These are phyloP conservation scores for Talaromyces nanjingensis DNA, from an alignment of 495 filamentous ascomycete genomes.

Conservation along the genomic window DNA sequence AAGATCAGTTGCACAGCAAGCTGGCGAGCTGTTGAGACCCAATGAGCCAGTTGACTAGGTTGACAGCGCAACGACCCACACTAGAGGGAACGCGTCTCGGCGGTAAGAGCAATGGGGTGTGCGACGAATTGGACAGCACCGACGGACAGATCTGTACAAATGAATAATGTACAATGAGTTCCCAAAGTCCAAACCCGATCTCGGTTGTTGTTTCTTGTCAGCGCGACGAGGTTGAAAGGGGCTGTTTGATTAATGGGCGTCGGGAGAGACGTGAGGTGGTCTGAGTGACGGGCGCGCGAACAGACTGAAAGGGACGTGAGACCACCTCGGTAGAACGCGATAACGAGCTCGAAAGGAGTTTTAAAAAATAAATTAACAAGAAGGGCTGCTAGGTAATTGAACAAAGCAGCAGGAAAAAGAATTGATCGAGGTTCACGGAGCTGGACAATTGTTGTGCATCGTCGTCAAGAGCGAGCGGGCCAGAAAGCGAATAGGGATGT, in stretches of 20 bases:
- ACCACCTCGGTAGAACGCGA: conserved; percentile 21
- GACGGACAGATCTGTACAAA: not conserved
- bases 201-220: not conserved
- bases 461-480: conserved; percentile 5
- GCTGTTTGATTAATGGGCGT: conserved; percentile 13
- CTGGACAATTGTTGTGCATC: conserved; percentile 1
- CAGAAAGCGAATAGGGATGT: conserved; percentile 7
- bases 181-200: not conserved
- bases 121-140: not conserved
- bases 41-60: conserved; percentile 35
- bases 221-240: not conserved
- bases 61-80: conserved; percentile 42
- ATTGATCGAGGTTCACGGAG: conserved; percentile 44
- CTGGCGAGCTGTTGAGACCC: conserved; percentile 17
- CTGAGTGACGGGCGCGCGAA: not conserved
- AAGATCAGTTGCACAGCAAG: conserved; percentile 14
- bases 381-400: conserved; percentile 23
- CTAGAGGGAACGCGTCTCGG: conserved; percentile 26
- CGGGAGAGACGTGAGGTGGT: conserved; percentile 15
- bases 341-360: conserved; percentile 17
- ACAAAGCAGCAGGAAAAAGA: conserved; percentile 31
- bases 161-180: not conserved
- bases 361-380: conserved; percentile 12
- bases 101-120: not conserved
- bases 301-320: conserved; percentile 1